These are phyloP conservation scores for Saccharomycopsis crataegensis DNA, from an alignment of 1,139 yeast genomes.

Conservation along the genomic window DNA sequence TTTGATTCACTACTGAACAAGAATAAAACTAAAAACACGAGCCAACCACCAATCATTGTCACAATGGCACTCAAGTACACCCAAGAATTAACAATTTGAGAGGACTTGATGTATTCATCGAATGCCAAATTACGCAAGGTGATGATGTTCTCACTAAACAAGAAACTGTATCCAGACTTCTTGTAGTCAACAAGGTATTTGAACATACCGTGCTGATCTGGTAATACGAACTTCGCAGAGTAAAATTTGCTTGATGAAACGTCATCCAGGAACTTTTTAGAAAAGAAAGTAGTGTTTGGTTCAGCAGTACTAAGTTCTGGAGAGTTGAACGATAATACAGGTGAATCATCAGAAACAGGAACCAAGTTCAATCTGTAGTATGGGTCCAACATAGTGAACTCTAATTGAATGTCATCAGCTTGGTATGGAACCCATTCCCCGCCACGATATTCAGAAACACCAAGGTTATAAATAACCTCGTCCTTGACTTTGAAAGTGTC, in stretches of 20 bases:
- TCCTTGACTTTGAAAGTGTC: conserved; percentile 62
- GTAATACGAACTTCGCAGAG: conserved; percentile 57
- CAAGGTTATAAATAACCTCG: conserved; percentile 54
- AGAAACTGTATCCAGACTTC: conserved; percentile 68
- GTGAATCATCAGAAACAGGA: conserved; percentile 25
- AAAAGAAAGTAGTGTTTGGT: conserved; percentile 15
- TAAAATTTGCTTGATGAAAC: conserved; percentile 10
- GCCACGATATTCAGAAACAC: conserved; percentile 54
- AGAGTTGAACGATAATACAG: conserved; percentile 10
- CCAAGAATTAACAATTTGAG: conserved; percentile 93
- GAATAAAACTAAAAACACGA: conserved; percentile 63
- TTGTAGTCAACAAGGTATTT: conserved; percentile 76
- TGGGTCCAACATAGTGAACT: conserved; percentile 89
- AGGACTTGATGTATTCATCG: conserved; percentile 89
- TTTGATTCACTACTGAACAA: conserved; percentile 31
- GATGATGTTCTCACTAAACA: conserved; percentile 61
- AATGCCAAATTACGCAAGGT: conserved; percentile 93
- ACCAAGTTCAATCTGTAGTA: conserved; percentile 69
- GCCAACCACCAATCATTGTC: conserved; percentile 69
- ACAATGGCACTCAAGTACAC: conserved; percentile 70
- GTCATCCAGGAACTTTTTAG: not conserved
- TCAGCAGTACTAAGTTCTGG: conserved; percentile 17
- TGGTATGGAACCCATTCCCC: conserved; percentile 64
- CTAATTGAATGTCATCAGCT: conserved; percentile 62
- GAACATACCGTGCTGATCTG: conserved; percentile 97